Evolutionary conservation across 192 early-diverging fungal species (phyloP).

Genomic region (Coemansia asiatica): DNA sequence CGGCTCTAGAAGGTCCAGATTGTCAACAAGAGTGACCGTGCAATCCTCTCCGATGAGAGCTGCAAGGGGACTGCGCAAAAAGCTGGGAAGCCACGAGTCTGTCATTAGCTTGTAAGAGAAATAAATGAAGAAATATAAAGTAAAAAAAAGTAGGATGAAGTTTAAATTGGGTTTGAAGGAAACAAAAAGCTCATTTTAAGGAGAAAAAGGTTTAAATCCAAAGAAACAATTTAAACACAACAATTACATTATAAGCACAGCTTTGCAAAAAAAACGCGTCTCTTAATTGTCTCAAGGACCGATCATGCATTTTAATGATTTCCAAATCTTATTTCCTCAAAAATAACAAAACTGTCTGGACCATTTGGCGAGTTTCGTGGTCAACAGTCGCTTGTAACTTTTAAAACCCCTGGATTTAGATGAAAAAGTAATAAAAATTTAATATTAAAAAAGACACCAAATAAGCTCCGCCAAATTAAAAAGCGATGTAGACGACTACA

Average conservation of each 20-base stretch:
- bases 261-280: no score
- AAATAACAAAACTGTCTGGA: no score
- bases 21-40: constrained; percentile 69
- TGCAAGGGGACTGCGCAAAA: constrained; percentile 64
- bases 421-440: neutral
- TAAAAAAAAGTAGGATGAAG: neutral
- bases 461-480: neutral
- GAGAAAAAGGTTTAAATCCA: no score
- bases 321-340: no score
- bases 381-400: neutral
- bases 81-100: constrained; percentile 56
- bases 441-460: neutral
- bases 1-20: constrained; percentile 67
- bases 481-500: neutral
- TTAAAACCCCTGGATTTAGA: no score
- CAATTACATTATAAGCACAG: no score
- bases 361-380: no score
- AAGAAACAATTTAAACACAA: no score
- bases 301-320: no score
- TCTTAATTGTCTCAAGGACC: no score
- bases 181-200: neutral
- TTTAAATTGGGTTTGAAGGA: neutral
- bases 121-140: neutral
- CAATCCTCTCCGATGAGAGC: constrained; percentile 83
- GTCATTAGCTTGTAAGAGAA: constrained; percentile 16